A percentile compares a stretch with the other conserved stretches of the same genome.
Evolutionary conservation across 306 rosid genomes (phyloP).

Genomic region (Trifolium repens): DNA sequence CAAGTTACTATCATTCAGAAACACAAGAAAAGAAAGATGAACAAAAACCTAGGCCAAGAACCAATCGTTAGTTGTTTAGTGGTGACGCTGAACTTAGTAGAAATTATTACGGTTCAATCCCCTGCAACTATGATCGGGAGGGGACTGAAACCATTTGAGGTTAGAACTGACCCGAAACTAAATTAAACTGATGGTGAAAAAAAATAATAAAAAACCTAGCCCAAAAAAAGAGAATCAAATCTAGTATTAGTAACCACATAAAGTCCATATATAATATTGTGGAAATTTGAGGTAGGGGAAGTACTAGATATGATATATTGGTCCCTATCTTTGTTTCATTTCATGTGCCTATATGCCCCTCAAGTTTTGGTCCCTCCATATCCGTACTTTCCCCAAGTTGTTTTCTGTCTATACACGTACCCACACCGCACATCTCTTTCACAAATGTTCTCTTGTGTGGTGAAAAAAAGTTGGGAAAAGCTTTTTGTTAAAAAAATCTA

Average conservation of each 20-base stretch:
- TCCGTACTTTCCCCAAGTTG: slow-evolving; percentile 43
- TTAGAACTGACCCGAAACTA: no score
- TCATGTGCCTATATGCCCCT: slow-evolving; percentile 49
- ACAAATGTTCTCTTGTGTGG: not conserved
- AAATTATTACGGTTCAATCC: no score
- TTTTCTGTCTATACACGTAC: slow-evolving; percentile 46
- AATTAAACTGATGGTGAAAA: no score
- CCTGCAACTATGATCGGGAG: no score
- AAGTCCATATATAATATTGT: slow-evolving; percentile 38
- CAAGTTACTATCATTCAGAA: not conserved
- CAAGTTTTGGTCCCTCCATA: slow-evolving; percentile 45
- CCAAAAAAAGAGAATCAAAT: slow-evolving; percentile 48
- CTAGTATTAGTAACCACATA: slow-evolving; percentile 40
- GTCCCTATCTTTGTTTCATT: slow-evolving; percentile 50
- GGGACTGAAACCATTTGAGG: no score
- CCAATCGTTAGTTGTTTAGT: no score
- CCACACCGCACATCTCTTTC: slow-evolving; percentile 5
- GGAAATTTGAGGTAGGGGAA: slow-evolving; percentile 37
- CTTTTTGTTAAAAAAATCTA: no score
- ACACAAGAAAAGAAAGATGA: not conserved
- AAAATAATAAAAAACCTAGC: not conserved
- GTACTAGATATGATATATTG: slow-evolving; percentile 33
- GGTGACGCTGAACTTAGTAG: no score
- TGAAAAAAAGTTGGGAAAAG: no score
- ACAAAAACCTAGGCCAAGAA: no score